Evolutionary conservation across 768 basidiomycete species (phyloP).

Genomic region (Tricholoma terreum): DNA sequence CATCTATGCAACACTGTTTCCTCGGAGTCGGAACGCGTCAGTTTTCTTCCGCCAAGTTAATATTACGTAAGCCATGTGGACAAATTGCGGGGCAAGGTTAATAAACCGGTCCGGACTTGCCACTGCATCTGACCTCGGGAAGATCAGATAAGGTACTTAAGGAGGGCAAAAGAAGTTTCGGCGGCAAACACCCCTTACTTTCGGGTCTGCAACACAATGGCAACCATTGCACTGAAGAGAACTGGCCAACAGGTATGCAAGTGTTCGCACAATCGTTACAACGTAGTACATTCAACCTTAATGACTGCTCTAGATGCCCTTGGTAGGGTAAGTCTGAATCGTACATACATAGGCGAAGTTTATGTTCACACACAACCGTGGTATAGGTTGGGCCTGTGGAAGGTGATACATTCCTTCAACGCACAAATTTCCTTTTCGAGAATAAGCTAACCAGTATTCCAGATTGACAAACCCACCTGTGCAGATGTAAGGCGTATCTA

Average conservation of each 20-base stretch:
- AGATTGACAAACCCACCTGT: conserved; percentile 60
- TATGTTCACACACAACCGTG: conserved; percentile 8
- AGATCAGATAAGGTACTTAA: no score
- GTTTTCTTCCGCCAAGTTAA: no score
- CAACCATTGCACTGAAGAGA: conserved; percentile 51
- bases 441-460: conserved; percentile 40
- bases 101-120: no score
- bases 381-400: conserved; percentile 67
- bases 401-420: conserved; percentile 40
- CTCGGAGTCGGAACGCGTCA: no score
- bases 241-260: conserved; percentile 57
- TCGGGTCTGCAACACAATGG: no score
- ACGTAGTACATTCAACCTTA: background rate
- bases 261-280: conserved; percentile 4
- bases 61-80: no score
- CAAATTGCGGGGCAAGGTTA: no score
- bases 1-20: no score
- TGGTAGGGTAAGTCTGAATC: conserved; percentile 52
- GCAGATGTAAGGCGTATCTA: conserved; percentile 45
- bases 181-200: no score
- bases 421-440: conserved; percentile 31
- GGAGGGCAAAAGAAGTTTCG: no score
- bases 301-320: conserved; percentile 52
- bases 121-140: no score
- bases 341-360: background rate